These are phyloP conservation scores for Aspergillus baeticus DNA, from an alignment of 495 filamentous ascomycete genomes.

Conservation along the genomic window DNA sequence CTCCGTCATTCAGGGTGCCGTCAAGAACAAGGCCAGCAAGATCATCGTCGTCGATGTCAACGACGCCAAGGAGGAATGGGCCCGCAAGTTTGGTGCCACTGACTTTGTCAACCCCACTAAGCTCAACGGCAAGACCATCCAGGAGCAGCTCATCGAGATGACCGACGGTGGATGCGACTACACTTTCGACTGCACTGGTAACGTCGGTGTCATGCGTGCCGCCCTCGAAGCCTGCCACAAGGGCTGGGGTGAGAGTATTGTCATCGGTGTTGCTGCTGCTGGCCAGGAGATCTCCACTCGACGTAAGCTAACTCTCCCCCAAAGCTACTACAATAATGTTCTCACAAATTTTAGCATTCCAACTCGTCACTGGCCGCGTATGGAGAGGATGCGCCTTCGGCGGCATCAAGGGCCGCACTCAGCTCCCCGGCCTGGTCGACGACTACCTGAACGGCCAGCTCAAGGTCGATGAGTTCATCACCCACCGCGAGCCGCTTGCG, in stretches of 20 bases:
- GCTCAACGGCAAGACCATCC: constrained; percentile 72
- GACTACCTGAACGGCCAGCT: constrained; percentile 88
- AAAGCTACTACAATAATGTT: too few species aligned
- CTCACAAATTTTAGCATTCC: constrained; percentile 70
- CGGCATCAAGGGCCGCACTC: constrained; percentile 94
- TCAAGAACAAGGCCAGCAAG: constrained; percentile 79
- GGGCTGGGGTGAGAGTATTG: constrained; percentile 97
- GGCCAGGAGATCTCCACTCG: constrained; percentile 95
- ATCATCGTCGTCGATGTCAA: constrained; percentile 98
- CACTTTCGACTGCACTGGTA: constrained; percentile 98
- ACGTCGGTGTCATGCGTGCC: constrained; percentile 92
- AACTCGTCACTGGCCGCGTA: constrained; percentile 94
- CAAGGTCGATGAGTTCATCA: constrained; percentile 99
- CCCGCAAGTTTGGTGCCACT: constrained; percentile 91
- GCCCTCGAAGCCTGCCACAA: constrained; percentile 98
- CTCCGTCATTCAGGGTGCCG: constrained; percentile 90
- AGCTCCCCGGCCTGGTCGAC: constrained; percentile 82
- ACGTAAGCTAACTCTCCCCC: constrained; percentile 73
- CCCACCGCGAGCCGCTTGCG: constrained; percentile 77
- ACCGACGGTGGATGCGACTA: constrained; percentile 99
- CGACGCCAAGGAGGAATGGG: constrained; percentile 86
- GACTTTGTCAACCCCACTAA: constrained; percentile 94
- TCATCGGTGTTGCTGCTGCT: constrained; percentile 96
- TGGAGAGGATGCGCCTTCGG: constrained; percentile 99
- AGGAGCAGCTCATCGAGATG: constrained; percentile 92